Base-by-base conservation (phyloP, 352 stramenopile species). In the Thalassiosira delicatula region DNA sequence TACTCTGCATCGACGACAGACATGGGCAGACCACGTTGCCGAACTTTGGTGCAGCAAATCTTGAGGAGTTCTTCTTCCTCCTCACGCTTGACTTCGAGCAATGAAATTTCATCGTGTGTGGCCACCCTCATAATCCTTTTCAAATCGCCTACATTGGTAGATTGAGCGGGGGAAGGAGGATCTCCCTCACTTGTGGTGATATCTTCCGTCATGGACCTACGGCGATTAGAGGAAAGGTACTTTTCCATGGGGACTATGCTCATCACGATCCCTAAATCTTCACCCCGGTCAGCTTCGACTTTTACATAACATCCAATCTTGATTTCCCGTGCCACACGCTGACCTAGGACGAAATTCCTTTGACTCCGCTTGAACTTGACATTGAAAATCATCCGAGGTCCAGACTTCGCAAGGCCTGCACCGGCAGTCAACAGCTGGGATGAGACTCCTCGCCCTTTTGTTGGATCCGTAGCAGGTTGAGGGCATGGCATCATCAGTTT, bases 1-100 rank as follows among this genome's bases (percentile, higher is more conserved):
- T 98, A 99, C 83, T 99, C 97, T 27, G 97, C 96, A 80, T 98
- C 96, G 61, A 99, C 96, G 65, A 99, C 95, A 76, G 97, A 95
- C 96, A 98, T 98, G n/a, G 95, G 95, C 11, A 98, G 85, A 40
- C 95, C 87, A 59, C 96, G 92, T 84, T 98, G 96, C 61, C 93
- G 94, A 29, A 97, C 96, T 93, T 98, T 99, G 46, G 91, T 95
- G 70, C 97, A 95, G 90, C 96, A 98, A 62, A 99, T 96, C 82
- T 98, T 96, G 69, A 98, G 96, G 56, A 98, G 92, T 70, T 97
- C 95, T 40, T 97, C 95, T 86, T 99, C 97, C 79, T 98, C 96
- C 70, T 98, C 95, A 33, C 93, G 93, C 90, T 98, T 97, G 32
- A 97, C 92, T 62, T 81, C 92, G 23, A 98, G 86, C 68, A 98